A percentile compares a stretch with the other conserved stretches of the same genome.
These are phyloP conservation scores for Hypoxylon sp. DNA, from an alignment of 2,329 filamentous ascomycete genomes.

Conservation along the genomic window DNA sequence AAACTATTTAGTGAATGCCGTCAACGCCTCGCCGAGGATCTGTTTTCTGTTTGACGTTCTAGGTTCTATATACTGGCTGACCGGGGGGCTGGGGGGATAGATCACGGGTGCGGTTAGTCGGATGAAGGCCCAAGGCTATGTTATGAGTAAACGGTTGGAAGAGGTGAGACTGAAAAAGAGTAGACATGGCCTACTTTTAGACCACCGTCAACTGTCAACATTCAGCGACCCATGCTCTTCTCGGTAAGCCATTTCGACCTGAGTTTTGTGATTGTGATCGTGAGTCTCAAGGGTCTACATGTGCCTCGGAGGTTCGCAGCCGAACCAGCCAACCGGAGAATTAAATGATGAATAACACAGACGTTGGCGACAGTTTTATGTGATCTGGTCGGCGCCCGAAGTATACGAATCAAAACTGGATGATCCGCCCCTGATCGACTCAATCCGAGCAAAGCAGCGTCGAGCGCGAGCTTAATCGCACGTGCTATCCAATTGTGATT, in stretches of 20 bases:
- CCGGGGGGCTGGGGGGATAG: slow-evolving; percentile 14
- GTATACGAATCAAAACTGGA: slow-evolving; percentile 33
- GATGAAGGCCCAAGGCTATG: slow-evolving; percentile 32
- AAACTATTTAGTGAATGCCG: slow-evolving; percentile 33
- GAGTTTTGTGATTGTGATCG: slow-evolving; percentile 19
- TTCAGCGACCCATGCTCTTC: slow-evolving; percentile 31
- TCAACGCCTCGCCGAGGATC: slow-evolving; percentile 31
- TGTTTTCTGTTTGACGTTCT: slow-evolving; percentile 38
- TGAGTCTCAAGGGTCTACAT: not conserved
- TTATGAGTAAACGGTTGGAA: slow-evolving; percentile 34
- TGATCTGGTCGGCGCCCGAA: slow-evolving; percentile 39
- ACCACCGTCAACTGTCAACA: slow-evolving; percentile 40
- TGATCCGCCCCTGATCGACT: slow-evolving; percentile 37
- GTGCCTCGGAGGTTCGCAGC: slow-evolving; percentile 37
- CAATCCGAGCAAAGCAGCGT: slow-evolving; percentile 34
- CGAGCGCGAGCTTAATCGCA: slow-evolving; percentile 35
- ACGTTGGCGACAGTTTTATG: slow-evolving; percentile 27
- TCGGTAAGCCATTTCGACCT: slow-evolving; percentile 30
- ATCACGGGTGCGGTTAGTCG: slow-evolving; percentile 38
- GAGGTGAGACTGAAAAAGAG: slow-evolving; percentile 33
- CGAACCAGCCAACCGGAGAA: slow-evolving; percentile 38
- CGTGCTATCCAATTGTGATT: slow-evolving; percentile 35
- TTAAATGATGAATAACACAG: slow-evolving; percentile 24
- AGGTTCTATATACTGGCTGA: slow-evolving; percentile 4
- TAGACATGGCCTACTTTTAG: slow-evolving; percentile 41